Evolutionary conservation across 129 eudicot species (phyloP).

Genomic region (Erigeron canadensis): DNA sequence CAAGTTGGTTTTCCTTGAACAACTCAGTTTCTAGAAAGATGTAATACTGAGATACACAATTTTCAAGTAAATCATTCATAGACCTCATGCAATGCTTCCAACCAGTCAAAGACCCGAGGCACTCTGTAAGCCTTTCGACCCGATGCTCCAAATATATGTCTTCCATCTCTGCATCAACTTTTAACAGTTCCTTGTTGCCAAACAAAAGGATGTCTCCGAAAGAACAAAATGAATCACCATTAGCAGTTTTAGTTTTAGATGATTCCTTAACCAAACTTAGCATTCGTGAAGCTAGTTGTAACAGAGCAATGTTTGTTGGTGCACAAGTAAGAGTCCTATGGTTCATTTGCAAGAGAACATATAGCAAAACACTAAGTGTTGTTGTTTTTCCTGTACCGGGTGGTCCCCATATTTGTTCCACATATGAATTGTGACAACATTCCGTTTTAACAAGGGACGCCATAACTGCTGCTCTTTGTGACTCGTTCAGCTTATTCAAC

Average conservation of each 20-base stretch:
- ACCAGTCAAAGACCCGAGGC: no score
- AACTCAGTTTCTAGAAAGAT: background rate
- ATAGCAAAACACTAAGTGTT: background rate
- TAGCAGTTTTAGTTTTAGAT: no score
- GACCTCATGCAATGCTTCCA: no score
- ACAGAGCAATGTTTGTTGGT: background rate
- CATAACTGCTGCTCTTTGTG: background rate
- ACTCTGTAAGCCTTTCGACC: no score
- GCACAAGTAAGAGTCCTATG: background rate
- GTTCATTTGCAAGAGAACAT: background rate
- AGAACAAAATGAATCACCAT: no score
- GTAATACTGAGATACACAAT: background rate
- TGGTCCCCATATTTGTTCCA: conserved; percentile 7
- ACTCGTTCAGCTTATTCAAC: background rate
- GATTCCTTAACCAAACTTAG: no score
- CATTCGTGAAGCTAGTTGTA: background rate
- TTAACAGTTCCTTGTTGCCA: no score
- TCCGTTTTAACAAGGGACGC: background rate
- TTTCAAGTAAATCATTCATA: no score
- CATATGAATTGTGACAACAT: background rate
- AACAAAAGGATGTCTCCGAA: no score
- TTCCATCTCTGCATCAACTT: no score
- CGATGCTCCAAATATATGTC: no score
- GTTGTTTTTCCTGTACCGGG: conserved; percentile 1
- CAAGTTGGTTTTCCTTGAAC: background rate